phyloP scores from a whole-genome alignment of 2,329 filamentous ascomycete genomes.

The Verticillium dahliae region DNA sequence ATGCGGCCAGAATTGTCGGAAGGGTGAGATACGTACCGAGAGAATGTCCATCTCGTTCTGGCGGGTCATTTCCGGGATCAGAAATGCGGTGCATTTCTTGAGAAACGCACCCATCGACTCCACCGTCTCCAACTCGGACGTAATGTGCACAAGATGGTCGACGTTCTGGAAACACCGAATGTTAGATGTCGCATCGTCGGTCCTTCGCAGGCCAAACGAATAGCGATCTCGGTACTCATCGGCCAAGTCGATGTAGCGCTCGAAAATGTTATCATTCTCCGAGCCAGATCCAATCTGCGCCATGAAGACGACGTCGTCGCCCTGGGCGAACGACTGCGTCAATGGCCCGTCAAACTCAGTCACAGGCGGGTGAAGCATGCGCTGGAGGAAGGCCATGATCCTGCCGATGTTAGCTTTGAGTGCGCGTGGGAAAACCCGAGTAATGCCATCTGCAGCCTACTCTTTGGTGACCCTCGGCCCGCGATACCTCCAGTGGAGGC shows the following conservation, averaged over 20 bases:
- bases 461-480: constrained; percentile 30
- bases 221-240: constrained; percentile 29
- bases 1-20: not conserved
- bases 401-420: constrained; percentile 6
- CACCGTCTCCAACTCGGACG: constrained; percentile 23
- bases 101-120: constrained; percentile 24
- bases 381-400: constrained; percentile 20
- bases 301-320: constrained; percentile 35
- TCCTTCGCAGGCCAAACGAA: constrained; percentile 28
- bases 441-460: constrained; percentile 18
- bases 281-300: constrained; percentile 24
- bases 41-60: constrained; percentile 32
- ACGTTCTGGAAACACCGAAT: constrained; percentile 31
- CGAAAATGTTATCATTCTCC: constrained; percentile 19
- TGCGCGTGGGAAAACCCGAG: no score
- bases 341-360: constrained; percentile 19
- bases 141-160: constrained; percentile 25
- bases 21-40: not conserved
- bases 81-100: constrained; percentile 26
- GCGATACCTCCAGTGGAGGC: constrained; percentile 30
- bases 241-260: constrained; percentile 25
- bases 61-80: constrained; percentile 37
- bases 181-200: constrained; percentile 10
- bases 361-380: constrained; percentile 19
- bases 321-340: constrained; percentile 23